Evolutionary conservation across 192 early-diverging fungal species (phyloP).

Genomic region (Coemansia sp.): DNA sequence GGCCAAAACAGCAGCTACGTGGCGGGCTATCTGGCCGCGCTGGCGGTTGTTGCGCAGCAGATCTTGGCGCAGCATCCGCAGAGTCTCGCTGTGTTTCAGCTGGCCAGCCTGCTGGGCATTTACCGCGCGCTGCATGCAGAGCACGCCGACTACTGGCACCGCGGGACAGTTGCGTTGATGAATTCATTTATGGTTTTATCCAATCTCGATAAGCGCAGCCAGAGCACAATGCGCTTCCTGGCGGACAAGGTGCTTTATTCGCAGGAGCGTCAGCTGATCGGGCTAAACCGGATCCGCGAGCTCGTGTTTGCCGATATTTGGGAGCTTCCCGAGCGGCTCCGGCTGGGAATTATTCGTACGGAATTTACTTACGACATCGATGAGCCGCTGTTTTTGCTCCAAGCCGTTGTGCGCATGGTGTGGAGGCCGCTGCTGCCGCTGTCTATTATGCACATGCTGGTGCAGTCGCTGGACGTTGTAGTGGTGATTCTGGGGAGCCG

Average conservation of each 20-base stretch:
- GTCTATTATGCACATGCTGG: constrained; percentile 9
- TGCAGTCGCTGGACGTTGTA: neutral
- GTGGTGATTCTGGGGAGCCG: constrained; percentile 3
- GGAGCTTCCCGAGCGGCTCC: constrained; percentile 22
- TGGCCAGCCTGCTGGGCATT: constrained; percentile 11
- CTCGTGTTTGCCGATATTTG: constrained; percentile 21
- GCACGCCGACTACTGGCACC: neutral
- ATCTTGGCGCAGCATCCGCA: constrained; percentile 1
- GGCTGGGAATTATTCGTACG: constrained; percentile 3
- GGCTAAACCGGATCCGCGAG: constrained; percentile 14
- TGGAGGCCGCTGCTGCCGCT: constrained; percentile 45
- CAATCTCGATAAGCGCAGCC: constrained; percentile 14
- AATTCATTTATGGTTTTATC: constrained; percentile 8
- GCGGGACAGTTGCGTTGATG: neutral
- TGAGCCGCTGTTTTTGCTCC: constrained; percentile 37
- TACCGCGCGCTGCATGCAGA: constrained; percentile 9
- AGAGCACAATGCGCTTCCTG: neutral
- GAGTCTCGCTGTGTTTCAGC: constrained; percentile 9
- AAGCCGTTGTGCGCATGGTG: constrained; percentile 31
- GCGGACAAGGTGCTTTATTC: constrained; percentile 5
- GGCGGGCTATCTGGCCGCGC: neutral
- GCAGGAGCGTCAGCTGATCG: constrained; percentile 24
- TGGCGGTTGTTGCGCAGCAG: constrained; percentile 3
- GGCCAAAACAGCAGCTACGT: neutral
- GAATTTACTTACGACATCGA: constrained; percentile 33